phyloP scores from a whole-genome alignment of 225 moss, liverwort and hornwort species.

The Straminergon stramineum region DNA sequence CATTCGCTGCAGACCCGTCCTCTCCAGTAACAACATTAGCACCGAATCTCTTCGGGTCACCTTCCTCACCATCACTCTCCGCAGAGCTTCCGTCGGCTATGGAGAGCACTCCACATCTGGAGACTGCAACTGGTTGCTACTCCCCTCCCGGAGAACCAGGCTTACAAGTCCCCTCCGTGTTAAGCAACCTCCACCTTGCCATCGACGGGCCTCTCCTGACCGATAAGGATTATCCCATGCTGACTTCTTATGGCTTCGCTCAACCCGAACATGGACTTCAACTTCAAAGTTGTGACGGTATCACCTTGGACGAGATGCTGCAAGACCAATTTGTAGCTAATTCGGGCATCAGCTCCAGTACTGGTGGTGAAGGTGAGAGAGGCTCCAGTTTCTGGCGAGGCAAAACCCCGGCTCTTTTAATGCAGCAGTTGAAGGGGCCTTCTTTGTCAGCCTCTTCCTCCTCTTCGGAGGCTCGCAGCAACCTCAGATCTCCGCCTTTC shows the following conservation, averaged over 20 bases:
- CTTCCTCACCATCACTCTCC: slow-evolving; percentile 3
- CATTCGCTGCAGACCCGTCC: not conserved
- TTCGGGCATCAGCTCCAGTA: not conserved
- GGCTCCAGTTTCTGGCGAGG: slow-evolving; percentile 18
- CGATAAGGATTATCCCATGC: not conserved
- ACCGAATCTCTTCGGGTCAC: not conserved
- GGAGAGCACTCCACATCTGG: not conserved
- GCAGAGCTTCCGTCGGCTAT: not conserved
- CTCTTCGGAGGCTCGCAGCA: slow-evolving; percentile 8
- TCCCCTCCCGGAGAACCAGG: not conserved
- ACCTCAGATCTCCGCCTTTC: not conserved
- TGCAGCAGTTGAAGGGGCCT: slow-evolving; percentile 34
- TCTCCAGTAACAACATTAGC: not conserved
- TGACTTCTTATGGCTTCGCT: slow-evolving; percentile 2
- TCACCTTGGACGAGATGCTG: slow-evolving; percentile 11
- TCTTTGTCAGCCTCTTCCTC: slow-evolving; percentile 15
- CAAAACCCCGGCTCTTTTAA: slow-evolving; percentile 21
- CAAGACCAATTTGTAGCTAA: not conserved
- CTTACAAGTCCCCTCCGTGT: not conserved
- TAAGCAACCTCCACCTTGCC: not conserved
- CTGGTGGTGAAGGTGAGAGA: not conserved
- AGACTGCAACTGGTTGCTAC: not conserved
- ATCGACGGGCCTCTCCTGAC: not conserved
- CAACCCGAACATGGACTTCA: not conserved
- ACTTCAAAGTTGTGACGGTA: not conserved